These are phyloP conservation scores for Sporothrix luriei DNA, from an alignment of 2,329 filamentous ascomycete species.

Conservation along the genomic window DNA sequence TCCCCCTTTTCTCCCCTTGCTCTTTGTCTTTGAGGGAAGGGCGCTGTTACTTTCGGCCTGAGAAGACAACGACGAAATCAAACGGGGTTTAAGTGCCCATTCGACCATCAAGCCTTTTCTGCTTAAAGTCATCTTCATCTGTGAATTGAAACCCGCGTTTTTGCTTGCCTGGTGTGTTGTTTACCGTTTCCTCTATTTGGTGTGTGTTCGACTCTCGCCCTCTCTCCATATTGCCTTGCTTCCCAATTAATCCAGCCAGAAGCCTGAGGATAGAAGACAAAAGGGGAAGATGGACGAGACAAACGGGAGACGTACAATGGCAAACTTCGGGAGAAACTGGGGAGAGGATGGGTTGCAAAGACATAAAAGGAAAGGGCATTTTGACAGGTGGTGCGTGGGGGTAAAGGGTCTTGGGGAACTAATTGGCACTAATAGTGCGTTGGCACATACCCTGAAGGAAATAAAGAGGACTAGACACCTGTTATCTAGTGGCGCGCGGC, in stretches of 20 bases:
- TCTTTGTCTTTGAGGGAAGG: background rate
- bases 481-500: background rate
- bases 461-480: background rate
- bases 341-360: background rate
- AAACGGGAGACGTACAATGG: background rate
- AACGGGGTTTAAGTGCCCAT: background rate
- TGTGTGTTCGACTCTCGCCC: background rate
- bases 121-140: conserved; percentile 6
- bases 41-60: conserved; percentile 13
- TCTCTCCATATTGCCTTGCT: background rate
- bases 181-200: background rate
- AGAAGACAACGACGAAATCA: background rate
- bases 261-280: background rate
- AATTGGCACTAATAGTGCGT: background rate
- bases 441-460: background rate
- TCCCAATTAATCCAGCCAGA: background rate
- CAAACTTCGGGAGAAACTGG: background rate
- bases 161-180: conserved; percentile 2
- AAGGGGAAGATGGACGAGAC: background rate
- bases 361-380: background rate
- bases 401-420: background rate
- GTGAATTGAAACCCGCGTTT: background rate
- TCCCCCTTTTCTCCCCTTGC: background rate
- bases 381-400: background rate
- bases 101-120: background rate